These are phyloP conservation scores for Elongisporangium senticosum DNA, from an alignment of 352 stramenopile species.

Conservation along the genomic window DNA sequence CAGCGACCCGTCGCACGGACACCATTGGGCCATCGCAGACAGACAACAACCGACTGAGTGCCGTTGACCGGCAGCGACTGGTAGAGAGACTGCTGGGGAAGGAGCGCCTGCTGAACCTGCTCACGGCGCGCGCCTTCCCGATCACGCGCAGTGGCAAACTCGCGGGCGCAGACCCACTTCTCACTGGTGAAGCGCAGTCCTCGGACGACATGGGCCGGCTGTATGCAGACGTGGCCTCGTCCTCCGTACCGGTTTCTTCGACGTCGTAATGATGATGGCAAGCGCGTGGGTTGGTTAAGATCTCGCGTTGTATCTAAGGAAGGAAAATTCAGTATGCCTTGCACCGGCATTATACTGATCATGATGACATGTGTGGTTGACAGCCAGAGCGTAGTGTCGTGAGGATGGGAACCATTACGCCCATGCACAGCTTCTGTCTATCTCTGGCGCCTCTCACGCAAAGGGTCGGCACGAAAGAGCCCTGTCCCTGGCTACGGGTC, in stretches of 20 bases:
- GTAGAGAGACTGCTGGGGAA: constrained; percentile 81
- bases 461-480: not conserved
- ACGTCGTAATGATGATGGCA: not conserved
- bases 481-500: not conserved
- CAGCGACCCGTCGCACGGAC: constrained; percentile 5
- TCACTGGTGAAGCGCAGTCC: constrained; percentile 37
- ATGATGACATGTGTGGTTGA: not conserved
- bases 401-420: not conserved
- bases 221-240: constrained; percentile 23
- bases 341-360: not conserved
- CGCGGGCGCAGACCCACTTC: constrained; percentile 21
- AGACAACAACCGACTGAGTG: constrained; percentile 21
- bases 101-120: constrained; percentile 70
- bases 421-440: not conserved
- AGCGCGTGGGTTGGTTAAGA: not conserved
- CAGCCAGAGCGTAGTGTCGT: not conserved
- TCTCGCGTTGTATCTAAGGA: not conserved
- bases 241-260: not conserved
- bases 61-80: constrained; percentile 51
- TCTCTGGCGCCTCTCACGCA: not conserved
- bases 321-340: not conserved
- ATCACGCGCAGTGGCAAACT: constrained; percentile 27
- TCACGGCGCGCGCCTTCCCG: constrained; percentile 75
- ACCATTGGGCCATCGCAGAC: not conserved
- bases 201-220: constrained; percentile 38